Base-by-base conservation (phyloP, 2,329 filamentous ascomycete species). In the Nemania diffusa region DNA sequence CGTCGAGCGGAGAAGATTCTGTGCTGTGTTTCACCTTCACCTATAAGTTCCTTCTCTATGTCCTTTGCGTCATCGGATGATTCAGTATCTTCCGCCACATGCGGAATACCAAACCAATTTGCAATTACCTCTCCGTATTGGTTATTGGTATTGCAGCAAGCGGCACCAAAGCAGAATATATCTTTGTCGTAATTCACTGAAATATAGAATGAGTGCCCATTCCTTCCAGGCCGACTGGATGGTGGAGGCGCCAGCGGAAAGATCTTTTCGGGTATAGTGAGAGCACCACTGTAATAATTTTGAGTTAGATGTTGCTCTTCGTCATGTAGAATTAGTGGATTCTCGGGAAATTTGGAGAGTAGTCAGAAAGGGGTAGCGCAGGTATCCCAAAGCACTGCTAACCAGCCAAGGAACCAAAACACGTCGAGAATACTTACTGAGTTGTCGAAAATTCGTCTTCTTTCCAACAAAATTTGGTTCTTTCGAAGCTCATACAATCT, bases 1-100 rank as follows among this genome's bases (percentile, higher is more conserved):
- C 48, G 46, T 9, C 48, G 57, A n/a, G 57, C 57, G 15, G n/a
- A 53, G 32, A 61, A 61, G 24, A 61, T 44, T 22, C 48, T 27
- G 15, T 52, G 57, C 13, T 50, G 27, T 5, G 11, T 26, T 32
- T 40, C 15, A 13, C 5, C 29, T 5, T 26, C n/a, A 40, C 5
- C 3, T 8, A n/a, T 2, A 20, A 8, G 3, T 3, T 27, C 15
- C 1, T 27, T 11, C 2, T 37, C 2, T 9, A 20, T 20, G 1
- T 1, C 5, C 2, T 5, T 5, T 7, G 17, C n/a, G n/a, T 6
- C 15, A n/a, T 17, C 3, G 32, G 34, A 22, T n/a, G n/a, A 20
- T 34, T 48, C 24, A 29, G 3, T 3, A 3, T 32, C 26, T 13
- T 34, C 26, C n/a, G 7, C 6, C n/a, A 34, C 11, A 9, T 11